Evolutionary conservation across 2,329 filamentous ascomycete genomes (phyloP), one percentile per base, ranked within the genome.

Genomic region (Trichoderma hamatum): DNA sequence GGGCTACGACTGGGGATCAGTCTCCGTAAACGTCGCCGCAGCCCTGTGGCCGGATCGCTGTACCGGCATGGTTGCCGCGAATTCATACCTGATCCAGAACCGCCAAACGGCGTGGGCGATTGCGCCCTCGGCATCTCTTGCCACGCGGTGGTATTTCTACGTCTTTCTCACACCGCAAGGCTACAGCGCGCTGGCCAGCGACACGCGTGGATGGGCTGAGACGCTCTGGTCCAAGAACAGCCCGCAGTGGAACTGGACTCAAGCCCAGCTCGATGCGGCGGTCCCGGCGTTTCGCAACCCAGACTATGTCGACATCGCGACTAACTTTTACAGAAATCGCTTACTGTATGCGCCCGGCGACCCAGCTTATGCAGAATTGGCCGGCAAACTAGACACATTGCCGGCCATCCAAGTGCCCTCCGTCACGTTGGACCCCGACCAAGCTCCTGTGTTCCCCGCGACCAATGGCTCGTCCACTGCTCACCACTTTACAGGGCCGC

Each of bases 291-390:
- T 66, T 68, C 56, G 49, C 24, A 59, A 70, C 26, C 39, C 65
- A 16, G 54, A 36, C 39, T 67, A 67, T 30, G 36, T 67, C 85
- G 4, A 84, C 76, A 5, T 84, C 83, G 72, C 84, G 82, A 72
- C 86, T 82, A 1, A 82, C 75, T 2, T 81, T 81, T 2, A 84
- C 83, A 16, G 85, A 21, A 55, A 71, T 26, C 36, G 70, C 32
- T 43, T 70, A 32, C 51, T 62, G 11, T 75, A 61, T 76, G 77
- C 71, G 75, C 76, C 62, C 77, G 65, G 69, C 26, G 69, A 64
- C 30, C 58, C 59, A 19, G 39, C 26, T 19, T 70, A 61, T 43
- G 69, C 51, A 26, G 7, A 65, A 19, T 32, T 65, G 28, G 51
- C 68, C 51, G 39, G 32, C 19, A 67, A 71, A 13, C 71, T 67